Conservation (phyloP, 1,284 basidiomycete species). For the Marasmius fiardii region DNA sequence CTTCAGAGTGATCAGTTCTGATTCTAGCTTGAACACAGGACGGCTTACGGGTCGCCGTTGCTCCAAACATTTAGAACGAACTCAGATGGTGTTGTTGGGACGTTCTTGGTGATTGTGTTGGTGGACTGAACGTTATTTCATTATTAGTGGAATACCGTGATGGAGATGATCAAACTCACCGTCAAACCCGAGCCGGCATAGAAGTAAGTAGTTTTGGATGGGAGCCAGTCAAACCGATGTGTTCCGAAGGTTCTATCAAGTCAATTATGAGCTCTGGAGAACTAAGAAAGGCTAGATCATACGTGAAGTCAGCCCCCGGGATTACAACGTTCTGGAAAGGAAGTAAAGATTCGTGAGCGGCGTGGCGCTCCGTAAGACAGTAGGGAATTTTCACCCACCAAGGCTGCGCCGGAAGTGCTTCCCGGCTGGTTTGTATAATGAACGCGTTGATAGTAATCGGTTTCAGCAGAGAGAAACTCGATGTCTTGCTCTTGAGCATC, state of each 20-base stretch:
- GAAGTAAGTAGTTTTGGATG: conserved; percentile 11
- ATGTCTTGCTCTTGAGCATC: conserved; percentile 19
- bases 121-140: neutral
- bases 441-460: conserved; percentile 14
- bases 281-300: neutral
- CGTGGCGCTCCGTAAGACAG: neutral
- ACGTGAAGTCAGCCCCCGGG: conserved; percentile 18
- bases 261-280: neutral
- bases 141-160: neutral
- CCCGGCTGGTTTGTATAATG: conserved; percentile 19
- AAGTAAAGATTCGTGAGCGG: neutral
- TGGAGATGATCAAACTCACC: neutral
- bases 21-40: neutral
- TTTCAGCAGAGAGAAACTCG: conserved; percentile 17
- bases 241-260: conserved; percentile 15
- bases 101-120: conserved; percentile 14
- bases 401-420: conserved; percentile 7
- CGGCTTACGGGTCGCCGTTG: conserved; percentile 15
- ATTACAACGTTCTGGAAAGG: conserved; percentile 11
- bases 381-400: conserved; percentile 8
- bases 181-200: conserved; percentile 11
- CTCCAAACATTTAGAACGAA: conserved; percentile 17
- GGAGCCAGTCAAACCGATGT: conserved; percentile 17
- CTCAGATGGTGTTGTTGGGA: conserved; percentile 13
- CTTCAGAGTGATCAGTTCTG: neutral